Base-by-base conservation (phyloP, 306 rosid genomes). In the Prunus mume region DNA sequence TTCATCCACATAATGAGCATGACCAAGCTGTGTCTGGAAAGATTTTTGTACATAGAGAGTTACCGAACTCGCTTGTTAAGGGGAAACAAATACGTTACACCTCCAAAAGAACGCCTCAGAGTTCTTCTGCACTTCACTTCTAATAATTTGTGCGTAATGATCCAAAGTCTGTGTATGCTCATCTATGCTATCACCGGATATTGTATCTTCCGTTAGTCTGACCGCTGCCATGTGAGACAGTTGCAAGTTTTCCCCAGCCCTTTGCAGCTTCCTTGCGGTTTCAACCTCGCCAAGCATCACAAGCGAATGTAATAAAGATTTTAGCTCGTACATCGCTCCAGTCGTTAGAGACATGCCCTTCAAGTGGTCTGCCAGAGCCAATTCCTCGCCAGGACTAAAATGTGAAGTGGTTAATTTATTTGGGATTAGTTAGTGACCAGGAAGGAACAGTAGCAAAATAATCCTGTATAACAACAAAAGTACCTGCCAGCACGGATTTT, bases 401-500 rank as follows among this genome's bases (percentile, higher is more conserved):
- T 55, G 77, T 74, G 52, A 65, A 85, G 74, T 19, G 49, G 71
- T 76, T 19, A 78, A 25, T 61, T 77, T 27, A 67, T 64, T 28
- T 62, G 64, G 74, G 65, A 58, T 60, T 49, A 32, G 50, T 72
- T 63, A 38, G 14, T 56, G 78, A 77, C 11, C 20, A 28, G 12
- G 27, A 28, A 28, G 17, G 27, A 22, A 41, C 17, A 10, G 34
- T 66, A 54, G 54, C 61, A 61, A 14, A 24, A 24, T 22, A 73
- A 65, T n/a, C 65, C 78, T 27, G 19, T 25, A 49, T n/a, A 55
- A 73, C 5, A 60, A 62, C 64, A 82, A 12, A 73, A n/a, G 32
- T 86, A 95, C 99, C 99, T 92, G 46, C 99, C 99, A 3, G 96
- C 91, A 73, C 99, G 99, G 75, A 95, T 95, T 85, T 92, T 95